Evolutionary conservation across 2,329 filamentous ascomycete species (phyloP).

Genomic region (Nigrospora osmanthi): DNA sequence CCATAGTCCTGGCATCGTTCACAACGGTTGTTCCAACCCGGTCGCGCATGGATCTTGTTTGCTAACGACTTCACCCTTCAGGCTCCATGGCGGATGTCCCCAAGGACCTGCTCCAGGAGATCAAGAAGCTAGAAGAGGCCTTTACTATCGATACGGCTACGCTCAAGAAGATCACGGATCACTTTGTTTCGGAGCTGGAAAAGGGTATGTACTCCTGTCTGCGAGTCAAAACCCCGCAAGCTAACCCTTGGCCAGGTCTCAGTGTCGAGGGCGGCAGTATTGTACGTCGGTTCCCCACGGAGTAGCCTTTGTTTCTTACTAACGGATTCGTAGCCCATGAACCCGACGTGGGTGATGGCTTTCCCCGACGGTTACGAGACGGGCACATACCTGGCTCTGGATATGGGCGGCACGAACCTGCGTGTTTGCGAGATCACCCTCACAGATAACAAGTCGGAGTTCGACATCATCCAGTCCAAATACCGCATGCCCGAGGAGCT

Average conservation of each 20-base stretch:
- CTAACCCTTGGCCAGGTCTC: constrained; percentile 48
- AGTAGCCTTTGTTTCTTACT: too few species aligned
- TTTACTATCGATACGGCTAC: constrained; percentile 73
- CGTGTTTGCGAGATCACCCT: constrained; percentile 90
- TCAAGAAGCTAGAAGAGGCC: constrained; percentile 73
- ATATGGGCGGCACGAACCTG: constrained; percentile 95
- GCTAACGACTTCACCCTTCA: constrained; percentile 24
- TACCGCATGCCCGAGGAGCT: constrained; percentile 92
- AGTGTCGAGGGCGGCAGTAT: constrained; percentile 87
- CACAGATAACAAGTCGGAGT: constrained; percentile 80
- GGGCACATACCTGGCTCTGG: constrained; percentile 80
- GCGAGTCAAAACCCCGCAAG: constrained; percentile 8
- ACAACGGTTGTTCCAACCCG: not conserved
- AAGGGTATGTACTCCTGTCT: constrained; percentile 50
- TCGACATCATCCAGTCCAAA: constrained; percentile 93
- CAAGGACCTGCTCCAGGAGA: constrained; percentile 71
- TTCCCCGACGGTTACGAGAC: constrained; percentile 82
- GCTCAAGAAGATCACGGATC: constrained; percentile 83
- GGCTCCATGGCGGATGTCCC: constrained; percentile 90
- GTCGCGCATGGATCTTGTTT: not conserved
- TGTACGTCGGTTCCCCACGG: constrained; percentile 43
- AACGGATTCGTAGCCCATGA: constrained; percentile 67
- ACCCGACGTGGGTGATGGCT: constrained; percentile 91
- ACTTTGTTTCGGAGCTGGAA: constrained; percentile 81
- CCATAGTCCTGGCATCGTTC: not conserved